Base-by-base conservation (phyloP, 164 flowering plant genomes). In the Magnolia officinalis region DNA sequence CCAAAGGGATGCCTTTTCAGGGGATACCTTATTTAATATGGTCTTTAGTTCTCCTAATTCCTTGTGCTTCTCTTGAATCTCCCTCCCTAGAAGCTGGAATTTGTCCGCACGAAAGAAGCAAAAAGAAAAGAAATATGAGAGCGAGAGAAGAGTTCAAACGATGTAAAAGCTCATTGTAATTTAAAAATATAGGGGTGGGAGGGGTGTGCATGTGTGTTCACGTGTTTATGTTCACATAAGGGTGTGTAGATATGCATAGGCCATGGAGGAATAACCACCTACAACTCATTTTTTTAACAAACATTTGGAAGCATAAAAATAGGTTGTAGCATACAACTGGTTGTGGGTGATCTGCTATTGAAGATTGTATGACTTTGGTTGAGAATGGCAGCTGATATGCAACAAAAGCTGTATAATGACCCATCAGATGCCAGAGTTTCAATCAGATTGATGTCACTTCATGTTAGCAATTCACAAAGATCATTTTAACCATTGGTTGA, bases 1-100 rank as follows among this genome's bases (percentile, higher is more conserved):
- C 92, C 91, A 91, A 72, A 89, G 87, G 19, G 73, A 74, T 50
- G 82, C 75, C 80, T 88, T 92, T 23, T 86, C 91, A 13, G 91
- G 94, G 83, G 88, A 86, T 18, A 77, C 72, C 76, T 83, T 74
- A 20, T 75, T 67, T 70, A 94, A 85, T 76, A 87, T n/a, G 37
- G 55, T 50, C 74, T 82, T 85, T 74, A 90, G 55, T 45, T 81
- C 82, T 66, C 79, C 80, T 24, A 76, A 64, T 74, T 63, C 82
- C 66, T 29, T 74, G 50, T 87, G 81, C 85, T 84, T 88, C 73
- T 79, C 77, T 74, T 77, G 79, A 73, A 82, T 75, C 77, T 75
- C 80, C 19, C 63, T 70, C 49, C 74, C 72, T 21, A 9, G 72
- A 70, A 67, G 72, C 23, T 72, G 50, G 10, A 83, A 71, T 49